Base-by-base conservation (phyloP, 2,329 filamentous ascomycete genomes). In the Leptographium flavum region DNA sequence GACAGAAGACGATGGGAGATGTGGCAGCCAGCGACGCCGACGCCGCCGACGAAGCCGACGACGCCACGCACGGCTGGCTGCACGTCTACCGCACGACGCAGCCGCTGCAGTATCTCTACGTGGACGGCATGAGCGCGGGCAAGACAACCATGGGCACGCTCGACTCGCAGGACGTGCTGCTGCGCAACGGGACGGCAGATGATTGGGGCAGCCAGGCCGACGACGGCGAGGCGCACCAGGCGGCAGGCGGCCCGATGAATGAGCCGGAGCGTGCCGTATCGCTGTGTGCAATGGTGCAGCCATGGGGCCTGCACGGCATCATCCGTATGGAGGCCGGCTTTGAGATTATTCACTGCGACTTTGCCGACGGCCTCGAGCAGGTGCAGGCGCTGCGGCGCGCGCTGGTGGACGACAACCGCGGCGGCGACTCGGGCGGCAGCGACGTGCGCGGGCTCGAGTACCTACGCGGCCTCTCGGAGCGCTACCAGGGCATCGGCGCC, bases 61-160 rank as follows among this genome's bases (percentile, higher is more conserved):
- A 43, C 2, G 41, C 41, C 1, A 40, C 41, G 21, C 45, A 60
- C 21, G 81, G 81, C 4, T 83, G 77, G 53, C 63, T 86, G 2
- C 81, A 86, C 54, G 77, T 71, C 0, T 87, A 84, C 55, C 66
- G 66, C 13, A 71, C 79, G 3, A 70, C 63, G 1, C 68, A 72
- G 14, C 62, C 71, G 4, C 62, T 85, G 1, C 69, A 70, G 7
- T 63, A 84, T 5, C 62, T 87, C 3, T 83, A 85, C 54, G 56
- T 86, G 14, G 82, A 87, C 54, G 82, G 50, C 32, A 52, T 52
- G 50, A 45, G 50, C 39, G 50, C 48, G 21, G 39, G 47, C 36
- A 52, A 52, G 81, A 3, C 76, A 0, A 45, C 55, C 3, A 74
- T 79, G 56, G 82, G 82, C 3, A 83, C 80, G 0, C 65, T 85